These are phyloP conservation scores for Ophiostoma ulmi DNA, from an alignment of 2,329 filamentous ascomycete species.

Conservation along the genomic window DNA sequence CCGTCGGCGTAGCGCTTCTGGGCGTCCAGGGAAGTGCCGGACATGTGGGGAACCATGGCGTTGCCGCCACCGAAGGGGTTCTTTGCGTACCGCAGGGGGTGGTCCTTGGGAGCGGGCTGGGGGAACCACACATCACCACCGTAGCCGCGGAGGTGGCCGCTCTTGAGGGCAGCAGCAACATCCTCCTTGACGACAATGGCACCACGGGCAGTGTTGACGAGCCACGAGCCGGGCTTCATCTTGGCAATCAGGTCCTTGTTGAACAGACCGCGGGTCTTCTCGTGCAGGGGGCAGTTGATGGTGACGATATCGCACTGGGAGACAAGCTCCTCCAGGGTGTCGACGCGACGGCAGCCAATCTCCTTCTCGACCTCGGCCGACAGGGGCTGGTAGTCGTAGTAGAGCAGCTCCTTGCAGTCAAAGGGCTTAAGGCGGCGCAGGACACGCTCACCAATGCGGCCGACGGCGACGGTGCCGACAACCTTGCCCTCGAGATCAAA, in stretches of 20 bases:
- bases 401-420: conserved; percentile 98
- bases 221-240: conserved; percentile 98
- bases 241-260: conserved; percentile 96
- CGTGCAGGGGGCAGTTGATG: conserved; percentile 98
- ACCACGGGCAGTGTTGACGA: conserved; percentile 97
- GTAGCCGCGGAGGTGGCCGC: conserved; percentile 85
- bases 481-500: conserved; percentile 97
- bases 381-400: conserved; percentile 99
- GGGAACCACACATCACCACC: conserved; percentile 94
- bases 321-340: conserved; percentile 87
- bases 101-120: conserved; percentile 89
- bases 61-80: conserved; percentile 96
- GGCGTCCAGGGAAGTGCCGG: conserved; percentile 94
- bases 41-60: conserved; percentile 99
- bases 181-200: conserved; percentile 99
- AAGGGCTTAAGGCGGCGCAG: conserved; percentile 93
- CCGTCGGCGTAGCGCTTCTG: conserved; percentile 87
- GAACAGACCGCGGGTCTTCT: conserved; percentile 93
- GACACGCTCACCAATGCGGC: conserved; percentile 96
- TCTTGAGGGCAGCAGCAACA: conserved; percentile 87
- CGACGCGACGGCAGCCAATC: conserved; percentile 89
- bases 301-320: conserved; percentile 94
- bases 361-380: conserved; percentile 80
- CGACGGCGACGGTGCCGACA: conserved; percentile 94
- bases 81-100: conserved; percentile 86